phyloP scores from a whole-genome alignment of 2,329 filamentous ascomycete species.

The Diaporthe citrichinensis region DNA sequence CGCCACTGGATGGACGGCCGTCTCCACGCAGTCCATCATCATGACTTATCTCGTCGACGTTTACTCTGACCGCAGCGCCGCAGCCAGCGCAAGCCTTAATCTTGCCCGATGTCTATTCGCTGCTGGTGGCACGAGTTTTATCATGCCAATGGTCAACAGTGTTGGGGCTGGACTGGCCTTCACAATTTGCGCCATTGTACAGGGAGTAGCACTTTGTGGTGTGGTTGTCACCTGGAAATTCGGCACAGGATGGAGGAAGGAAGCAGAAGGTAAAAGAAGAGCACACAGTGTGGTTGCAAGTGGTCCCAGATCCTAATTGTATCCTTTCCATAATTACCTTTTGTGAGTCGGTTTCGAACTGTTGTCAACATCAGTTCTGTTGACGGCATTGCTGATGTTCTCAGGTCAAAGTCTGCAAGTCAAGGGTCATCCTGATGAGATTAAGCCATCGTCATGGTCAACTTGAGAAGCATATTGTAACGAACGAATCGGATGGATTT shows the following conservation, averaged over 20 bases:
- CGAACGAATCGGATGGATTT: too few relatives aligned
- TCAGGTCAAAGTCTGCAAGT: too few relatives aligned
- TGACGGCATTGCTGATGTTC: too few relatives aligned
- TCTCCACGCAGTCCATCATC: conserved; percentile 65
- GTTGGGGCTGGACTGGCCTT: conserved; percentile 68
- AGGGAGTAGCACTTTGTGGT: conserved; percentile 44
- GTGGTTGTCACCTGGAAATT: conserved; percentile 6
- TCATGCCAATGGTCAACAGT: conserved; percentile 65
- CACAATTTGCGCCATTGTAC: conserved; percentile 61
- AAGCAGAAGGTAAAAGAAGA: background rate
- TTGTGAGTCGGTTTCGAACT: too few relatives aligned
- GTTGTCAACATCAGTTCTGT: too few relatives aligned
- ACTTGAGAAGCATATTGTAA: too few relatives aligned
- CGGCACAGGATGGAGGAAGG: background rate
- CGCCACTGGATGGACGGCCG: conserved; percentile 66
- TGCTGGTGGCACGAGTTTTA: conserved; percentile 65
- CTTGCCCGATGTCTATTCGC: conserved; percentile 68
- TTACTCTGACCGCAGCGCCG: conserved; percentile 65
- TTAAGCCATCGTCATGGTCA: too few relatives aligned
- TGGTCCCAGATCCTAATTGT: fast-evolving
- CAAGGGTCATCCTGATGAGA: too few relatives aligned
- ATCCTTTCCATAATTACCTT: too few relatives aligned
- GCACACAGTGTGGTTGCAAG: too few relatives aligned
- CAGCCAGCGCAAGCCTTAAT: conserved; percentile 70
- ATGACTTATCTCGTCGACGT: conserved; percentile 66